phyloP scores from a whole-genome alignment of 169 alveolate genomes.

The Toxoplasma gondii region DNA sequence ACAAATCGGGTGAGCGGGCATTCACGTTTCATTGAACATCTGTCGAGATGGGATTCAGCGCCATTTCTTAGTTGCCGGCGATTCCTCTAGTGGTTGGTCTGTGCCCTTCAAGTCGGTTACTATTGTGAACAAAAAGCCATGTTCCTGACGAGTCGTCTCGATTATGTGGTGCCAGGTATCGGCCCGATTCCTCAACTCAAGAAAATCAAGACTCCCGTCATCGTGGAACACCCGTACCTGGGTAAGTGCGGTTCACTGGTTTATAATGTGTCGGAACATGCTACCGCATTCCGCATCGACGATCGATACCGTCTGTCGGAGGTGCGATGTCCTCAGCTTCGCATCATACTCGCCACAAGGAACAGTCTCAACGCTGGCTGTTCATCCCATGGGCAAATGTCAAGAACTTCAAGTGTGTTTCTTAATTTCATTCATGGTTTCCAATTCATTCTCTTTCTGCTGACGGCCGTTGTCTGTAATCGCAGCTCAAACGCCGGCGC shows the following conservation, averaged over 20 bases:
- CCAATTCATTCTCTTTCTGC: not conserved
- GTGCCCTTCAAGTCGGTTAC: too few relatives aligned
- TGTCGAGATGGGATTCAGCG: too few relatives aligned
- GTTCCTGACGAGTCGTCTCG: too few relatives aligned
- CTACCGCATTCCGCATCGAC: not conserved
- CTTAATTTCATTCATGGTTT: too few relatives aligned
- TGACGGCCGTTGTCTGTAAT: not conserved
- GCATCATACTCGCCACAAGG: not conserved
- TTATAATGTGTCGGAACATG: not conserved
- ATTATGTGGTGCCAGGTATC: not conserved
- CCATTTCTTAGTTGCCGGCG: too few relatives aligned
- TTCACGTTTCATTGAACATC: too few relatives aligned
- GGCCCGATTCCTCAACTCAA: slow-evolving; percentile 68
- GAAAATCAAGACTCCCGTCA: slow-evolving; percentile 62
- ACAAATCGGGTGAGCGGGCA: slow-evolving; percentile 62
- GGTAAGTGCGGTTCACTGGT: not conserved
- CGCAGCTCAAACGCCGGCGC: not conserved
- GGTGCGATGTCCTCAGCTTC: not conserved
- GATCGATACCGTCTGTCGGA: not conserved
- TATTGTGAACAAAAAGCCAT: too few relatives aligned
- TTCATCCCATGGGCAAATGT: too few relatives aligned
- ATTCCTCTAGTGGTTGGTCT: too few relatives aligned
- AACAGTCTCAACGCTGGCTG: too few relatives aligned
- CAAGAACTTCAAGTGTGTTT: too few relatives aligned
- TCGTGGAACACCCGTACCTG: slow-evolving; percentile 46